Evolutionary conservation across 208 protist genomes (phyloP), one percentile per base, ranked within the genome.

Genomic region (Wallacemonas sp.): DNA sequence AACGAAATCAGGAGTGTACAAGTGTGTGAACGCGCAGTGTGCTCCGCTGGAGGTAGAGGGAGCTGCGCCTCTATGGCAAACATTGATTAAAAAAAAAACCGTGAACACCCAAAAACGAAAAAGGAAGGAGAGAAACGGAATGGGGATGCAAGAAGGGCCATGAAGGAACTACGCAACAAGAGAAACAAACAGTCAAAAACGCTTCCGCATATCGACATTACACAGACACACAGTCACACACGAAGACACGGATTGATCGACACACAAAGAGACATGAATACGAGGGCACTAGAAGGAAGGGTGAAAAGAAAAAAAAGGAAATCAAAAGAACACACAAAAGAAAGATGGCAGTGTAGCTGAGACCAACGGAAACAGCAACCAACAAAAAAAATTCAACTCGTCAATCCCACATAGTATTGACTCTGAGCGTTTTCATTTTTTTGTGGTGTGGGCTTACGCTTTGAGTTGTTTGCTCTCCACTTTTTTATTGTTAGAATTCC

Each of bases 241-340:
- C 32, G 1, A 32, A 38, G 65, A 47, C 32, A 21, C 14, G 36
- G 36, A 41, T 14, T 41, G 36, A 17, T 41, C 36, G 14, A 6
- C 36, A 41, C 36, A 41, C 6, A 41, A 41, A 41, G 9, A 41
- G 36, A 17, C 36, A 41, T 14, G 36, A 41, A 41, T 41, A 41
- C 14, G 14, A 41, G 14, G 36, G 36, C 9, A 41, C 9, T 41
- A 14, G 14, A 6, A 41, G 9, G 14, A 41, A 41, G 36, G 34
- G 9, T 39, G 27, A 66, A 77, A 48, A 72, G 23, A 77, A 9
- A 41, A 21, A 14, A 11, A 57, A 46, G 24, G 47, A 12, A 65
- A 61, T 19, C 48, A 65, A 8, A 49, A 75, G 33, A 24, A 57
- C 21, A 62, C 11, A 38, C 38, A 44, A 64, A 1, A 41, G 61